A percentile compares a stretch with the other conserved stretches of the same genome.
Evolutionary conservation across 805 yeast species (phyloP).

Genomic region (baker's yeast (Saccharomyces cerevisiae)): DNA sequence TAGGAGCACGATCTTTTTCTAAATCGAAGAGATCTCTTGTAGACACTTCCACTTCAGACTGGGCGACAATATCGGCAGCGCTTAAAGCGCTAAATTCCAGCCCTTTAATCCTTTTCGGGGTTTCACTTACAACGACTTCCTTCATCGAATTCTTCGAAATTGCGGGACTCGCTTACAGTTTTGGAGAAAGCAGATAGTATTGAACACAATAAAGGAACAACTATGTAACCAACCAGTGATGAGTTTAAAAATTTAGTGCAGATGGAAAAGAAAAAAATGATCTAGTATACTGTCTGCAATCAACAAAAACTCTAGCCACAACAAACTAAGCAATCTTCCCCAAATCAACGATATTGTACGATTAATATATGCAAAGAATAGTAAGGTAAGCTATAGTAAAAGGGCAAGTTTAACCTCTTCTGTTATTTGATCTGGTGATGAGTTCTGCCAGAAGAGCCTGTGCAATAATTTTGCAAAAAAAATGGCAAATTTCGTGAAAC

Average conservation of each 20-base stretch:
- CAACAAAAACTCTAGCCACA: not conserved
- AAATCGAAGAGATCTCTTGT: slow-evolving; percentile 88
- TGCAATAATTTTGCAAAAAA: not conserved
- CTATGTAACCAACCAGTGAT: not conserved
- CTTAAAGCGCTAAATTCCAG: slow-evolving; percentile 90
- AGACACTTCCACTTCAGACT: slow-evolving; percentile 87
- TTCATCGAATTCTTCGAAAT: slow-evolving; percentile 19
- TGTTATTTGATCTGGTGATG: not conserved
- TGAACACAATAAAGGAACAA: not conserved
- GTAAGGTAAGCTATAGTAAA: not conserved
- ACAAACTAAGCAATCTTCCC: not conserved
- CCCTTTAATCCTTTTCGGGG: slow-evolving; percentile 86
- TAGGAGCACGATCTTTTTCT: slow-evolving; percentile 81
- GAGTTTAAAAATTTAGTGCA: not conserved
- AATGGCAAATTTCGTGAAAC: not conserved
- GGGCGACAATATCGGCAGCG: slow-evolving; percentile 83
- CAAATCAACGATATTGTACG: not conserved
- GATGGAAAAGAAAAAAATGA: not conserved
- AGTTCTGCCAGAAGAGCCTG: not conserved
- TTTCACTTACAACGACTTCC: slow-evolving; percentile 51
- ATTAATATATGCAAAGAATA: not conserved
- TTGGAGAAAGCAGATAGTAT: not conserved
- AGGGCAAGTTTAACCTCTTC: not conserved
- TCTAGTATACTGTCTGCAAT: not conserved
- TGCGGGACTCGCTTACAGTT: not conserved